Evolutionary conservation across 345 rosid species (phyloP).

Genomic region (Microcos paniculata): DNA sequence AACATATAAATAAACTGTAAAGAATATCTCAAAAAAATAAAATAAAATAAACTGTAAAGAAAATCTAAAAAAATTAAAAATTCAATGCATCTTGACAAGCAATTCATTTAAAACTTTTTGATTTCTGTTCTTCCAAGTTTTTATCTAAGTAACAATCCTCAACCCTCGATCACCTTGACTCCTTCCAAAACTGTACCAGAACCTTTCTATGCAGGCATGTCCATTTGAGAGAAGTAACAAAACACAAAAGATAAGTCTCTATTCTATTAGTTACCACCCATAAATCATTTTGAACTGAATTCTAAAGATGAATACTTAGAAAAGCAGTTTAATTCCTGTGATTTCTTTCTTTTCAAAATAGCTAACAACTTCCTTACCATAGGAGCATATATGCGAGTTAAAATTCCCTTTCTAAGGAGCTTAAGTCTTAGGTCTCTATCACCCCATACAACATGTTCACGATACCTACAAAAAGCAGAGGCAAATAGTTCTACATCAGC

Average conservation of each 20-base stretch:
- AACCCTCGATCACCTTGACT: not conserved
- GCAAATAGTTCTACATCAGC: not conserved
- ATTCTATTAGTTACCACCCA: not conserved
- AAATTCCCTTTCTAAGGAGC: slow-evolving; percentile 78
- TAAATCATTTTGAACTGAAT: not conserved
- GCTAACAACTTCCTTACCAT: slow-evolving; percentile 52
- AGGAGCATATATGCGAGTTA: slow-evolving; percentile 84
- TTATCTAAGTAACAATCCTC: not conserved
- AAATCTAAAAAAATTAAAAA: not conserved
- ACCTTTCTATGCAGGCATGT: not conserved
- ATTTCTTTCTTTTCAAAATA: not conserved
- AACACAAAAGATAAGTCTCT: not conserved
- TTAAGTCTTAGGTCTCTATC: slow-evolving; percentile 75
- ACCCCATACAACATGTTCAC: slow-evolving; percentile 85
- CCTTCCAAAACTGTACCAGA: not conserved
- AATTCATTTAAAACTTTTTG: not conserved
- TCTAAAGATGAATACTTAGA: not conserved
- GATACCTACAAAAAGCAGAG: slow-evolving; percentile 57
- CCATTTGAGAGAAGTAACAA: not conserved
- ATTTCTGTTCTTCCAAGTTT: not conserved
- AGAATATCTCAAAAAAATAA: no score
- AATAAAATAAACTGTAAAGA: not conserved
- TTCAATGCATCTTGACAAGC: not conserved
- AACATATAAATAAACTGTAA: not conserved
- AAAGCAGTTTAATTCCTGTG: not conserved